Percentiles rank a stretch among this genome's conserved stretches.
phyloP scores from a whole-genome alignment of 169 alveolate species.

The Sarcocystis neurona region DNA sequence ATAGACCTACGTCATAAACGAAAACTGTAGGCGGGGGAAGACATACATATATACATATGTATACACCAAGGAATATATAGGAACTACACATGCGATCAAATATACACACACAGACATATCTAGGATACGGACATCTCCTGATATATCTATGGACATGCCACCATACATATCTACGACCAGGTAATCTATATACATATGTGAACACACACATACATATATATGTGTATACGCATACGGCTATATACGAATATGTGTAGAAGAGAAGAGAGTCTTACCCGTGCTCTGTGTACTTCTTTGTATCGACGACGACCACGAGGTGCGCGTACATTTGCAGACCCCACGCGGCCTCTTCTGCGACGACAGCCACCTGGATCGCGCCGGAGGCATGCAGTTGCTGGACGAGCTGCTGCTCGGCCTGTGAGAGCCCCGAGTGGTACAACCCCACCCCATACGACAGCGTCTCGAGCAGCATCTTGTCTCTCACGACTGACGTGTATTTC shows the following conservation, averaged over 20 bases:
- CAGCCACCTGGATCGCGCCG: conserved; percentile 86
- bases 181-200: too few species aligned
- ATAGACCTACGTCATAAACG: too few species aligned
- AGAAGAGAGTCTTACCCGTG: conserved; percentile 67
- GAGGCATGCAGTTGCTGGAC: conserved; percentile 80
- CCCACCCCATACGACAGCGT: conserved; percentile 85
- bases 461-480: conserved; percentile 75
- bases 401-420: conserved; percentile 80
- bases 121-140: too few species aligned
- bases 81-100: too few species aligned
- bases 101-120: too few species aligned
- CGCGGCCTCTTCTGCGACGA: conserved; percentile 87
- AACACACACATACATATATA: too few species aligned
- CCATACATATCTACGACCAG: too few species aligned
- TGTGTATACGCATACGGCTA: not conserved
- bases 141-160: too few species aligned
- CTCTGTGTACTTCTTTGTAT: conserved; percentile 76
- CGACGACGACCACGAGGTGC: conserved; percentile 81
- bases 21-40: too few species aligned
- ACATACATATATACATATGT: not conserved
- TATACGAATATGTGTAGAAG: too few species aligned
- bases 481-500: conserved; percentile 65
- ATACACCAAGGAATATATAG: too few species aligned
- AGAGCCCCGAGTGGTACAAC: conserved; percentile 84
- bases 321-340: conserved; percentile 89